Evolutionary conservation across 1,284 basidiomycete genomes (phyloP).

Genomic region (Gymnopus androsaceus): DNA sequence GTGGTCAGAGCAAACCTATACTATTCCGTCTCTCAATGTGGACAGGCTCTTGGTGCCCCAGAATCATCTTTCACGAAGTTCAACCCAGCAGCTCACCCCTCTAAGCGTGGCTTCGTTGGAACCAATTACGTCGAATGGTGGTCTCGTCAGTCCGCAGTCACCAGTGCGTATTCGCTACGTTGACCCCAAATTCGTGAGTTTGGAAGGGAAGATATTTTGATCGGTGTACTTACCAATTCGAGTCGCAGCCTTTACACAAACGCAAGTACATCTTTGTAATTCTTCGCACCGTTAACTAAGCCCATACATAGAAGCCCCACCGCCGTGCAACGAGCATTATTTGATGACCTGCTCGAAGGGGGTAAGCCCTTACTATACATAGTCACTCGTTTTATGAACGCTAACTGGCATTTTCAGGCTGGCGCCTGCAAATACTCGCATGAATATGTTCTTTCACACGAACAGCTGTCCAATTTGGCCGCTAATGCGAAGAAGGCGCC

Average conservation of each 20-base stretch:
- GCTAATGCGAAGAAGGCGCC: conserved; percentile 79
- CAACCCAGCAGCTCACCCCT: conserved; percentile 44
- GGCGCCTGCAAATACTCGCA: conserved; percentile 77
- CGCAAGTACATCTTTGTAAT: conserved; percentile 36
- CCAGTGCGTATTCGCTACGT: conserved; percentile 40
- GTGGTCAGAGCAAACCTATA: conserved; percentile 47
- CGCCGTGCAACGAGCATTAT: conserved; percentile 81
- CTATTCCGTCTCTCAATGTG: conserved; percentile 55
- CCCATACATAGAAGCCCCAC: conserved; percentile 56
- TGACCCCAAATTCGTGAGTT: conserved; percentile 54
- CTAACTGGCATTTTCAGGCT: conserved; percentile 41
- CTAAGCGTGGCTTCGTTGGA: conserved; percentile 41
- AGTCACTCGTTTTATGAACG: conserved; percentile 1
- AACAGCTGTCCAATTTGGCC: conserved; percentile 65
- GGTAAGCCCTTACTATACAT: conserved; percentile 39
- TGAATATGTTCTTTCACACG: conserved; percentile 67
- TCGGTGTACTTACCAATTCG: background rate
- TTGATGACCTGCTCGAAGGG: conserved; percentile 78
- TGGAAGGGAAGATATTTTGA: background rate
- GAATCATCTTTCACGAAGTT: conserved; percentile 39
- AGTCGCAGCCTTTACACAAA: conserved; percentile 52
- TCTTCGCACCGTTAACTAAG: conserved; percentile 20
- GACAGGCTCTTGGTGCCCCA: conserved; percentile 66
- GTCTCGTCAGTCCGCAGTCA: conserved; percentile 58
- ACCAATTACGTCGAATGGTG: conserved; percentile 45